These are phyloP conservation scores for Citrullus mucosospermus DNA, from an alignment of 306 rosid species.

Conservation along the genomic window DNA sequence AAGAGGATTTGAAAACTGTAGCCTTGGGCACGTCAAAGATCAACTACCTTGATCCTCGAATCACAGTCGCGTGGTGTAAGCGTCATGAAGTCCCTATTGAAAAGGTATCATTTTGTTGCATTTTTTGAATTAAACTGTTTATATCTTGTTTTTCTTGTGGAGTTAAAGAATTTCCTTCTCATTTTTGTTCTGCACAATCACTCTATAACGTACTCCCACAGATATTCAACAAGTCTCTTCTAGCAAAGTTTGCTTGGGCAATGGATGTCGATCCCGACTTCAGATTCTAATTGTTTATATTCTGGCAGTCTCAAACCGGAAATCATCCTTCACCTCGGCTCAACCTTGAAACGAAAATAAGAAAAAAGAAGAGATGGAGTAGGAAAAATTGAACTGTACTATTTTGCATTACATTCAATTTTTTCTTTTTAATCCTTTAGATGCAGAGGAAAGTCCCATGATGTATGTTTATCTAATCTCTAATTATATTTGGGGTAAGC, in stretches of 20 bases:
- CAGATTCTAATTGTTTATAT: constrained; percentile 57
- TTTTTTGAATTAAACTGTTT: background rate
- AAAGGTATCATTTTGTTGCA: constrained; percentile 31
- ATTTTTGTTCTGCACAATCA: background rate
- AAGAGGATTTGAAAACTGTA: constrained; percentile 89
- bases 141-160: background rate
- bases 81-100: constrained; percentile 95
- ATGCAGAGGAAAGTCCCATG: constrained; percentile 23
- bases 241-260: constrained; percentile 87
- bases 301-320: background rate
- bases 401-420: constrained; percentile 9
- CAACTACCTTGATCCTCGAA: constrained; percentile 95
- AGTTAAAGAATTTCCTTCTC: background rate
- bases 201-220: constrained; percentile 8
- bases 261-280: constrained; percentile 94
- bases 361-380: constrained; percentile 2
- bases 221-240: constrained; percentile 87
- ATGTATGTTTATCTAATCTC: constrained; percentile 74
- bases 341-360: background rate
- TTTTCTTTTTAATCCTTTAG: background rate
- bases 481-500: constrained; percentile 37
- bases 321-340: background rate
- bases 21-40: constrained; percentile 95
- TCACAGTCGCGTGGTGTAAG: constrained; percentile 99
- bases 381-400: constrained; percentile 7